Evolutionary conservation across 768 basidiomycete genomes (phyloP).

Genomic region (Rhodotorula paludigena): DNA sequence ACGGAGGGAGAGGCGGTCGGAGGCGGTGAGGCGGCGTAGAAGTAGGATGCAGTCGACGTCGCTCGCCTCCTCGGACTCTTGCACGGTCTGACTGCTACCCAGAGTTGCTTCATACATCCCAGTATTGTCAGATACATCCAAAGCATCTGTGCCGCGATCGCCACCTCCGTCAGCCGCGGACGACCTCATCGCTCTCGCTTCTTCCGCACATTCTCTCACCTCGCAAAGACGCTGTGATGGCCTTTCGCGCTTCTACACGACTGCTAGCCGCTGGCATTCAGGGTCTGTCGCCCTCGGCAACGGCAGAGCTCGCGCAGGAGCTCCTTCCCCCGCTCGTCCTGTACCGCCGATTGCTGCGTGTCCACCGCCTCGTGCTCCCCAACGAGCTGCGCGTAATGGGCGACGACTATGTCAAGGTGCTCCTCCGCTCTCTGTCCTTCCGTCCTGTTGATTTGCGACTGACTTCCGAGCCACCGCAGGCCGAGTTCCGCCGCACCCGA

Average conservation of each 20-base stretch:
- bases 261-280: conserved; percentile 3
- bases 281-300: conserved; percentile 2
- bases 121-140: no score
- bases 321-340: conserved; percentile 48
- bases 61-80: no score
- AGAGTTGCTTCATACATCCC: no score
- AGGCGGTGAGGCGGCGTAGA: not conserved
- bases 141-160: not conserved
- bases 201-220: not conserved
- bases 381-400: conserved; percentile 76
- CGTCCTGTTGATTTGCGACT: not conserved
- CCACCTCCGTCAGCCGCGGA: not conserved
- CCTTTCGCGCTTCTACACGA: conserved; percentile 1
- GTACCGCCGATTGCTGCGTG: conserved; percentile 72
- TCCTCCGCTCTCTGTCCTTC: not conserved
- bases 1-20: not conserved
- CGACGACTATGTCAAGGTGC: conserved; percentile 70
- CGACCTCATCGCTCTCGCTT: not conserved
- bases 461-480: conserved; percentile 48
- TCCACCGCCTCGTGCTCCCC: conserved; percentile 63
- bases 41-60: no score
- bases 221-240: conserved; percentile 9
- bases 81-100: no score
- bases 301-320: conserved; percentile 11
- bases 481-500: conserved; percentile 78